Percentiles rank a stretch among this genome's conserved stretches.
These are phyloP conservation scores for Aciculosporium take DNA, from an alignment of 2,329 filamentous ascomycete genomes.

Conservation along the genomic window DNA sequence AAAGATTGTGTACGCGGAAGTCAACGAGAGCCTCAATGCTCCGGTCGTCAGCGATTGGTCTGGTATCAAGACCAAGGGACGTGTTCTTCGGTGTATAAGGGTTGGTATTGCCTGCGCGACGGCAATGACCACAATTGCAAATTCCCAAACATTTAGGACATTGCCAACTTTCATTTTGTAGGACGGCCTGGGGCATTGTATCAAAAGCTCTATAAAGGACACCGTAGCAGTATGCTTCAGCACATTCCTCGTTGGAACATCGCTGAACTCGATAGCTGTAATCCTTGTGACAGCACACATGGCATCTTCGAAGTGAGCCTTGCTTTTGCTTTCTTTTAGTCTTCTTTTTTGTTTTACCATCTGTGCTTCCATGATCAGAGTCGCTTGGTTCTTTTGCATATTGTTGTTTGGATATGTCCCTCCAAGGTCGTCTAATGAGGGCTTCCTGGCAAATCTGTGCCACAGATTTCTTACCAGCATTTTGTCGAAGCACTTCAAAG, in stretches of 20 bases:
- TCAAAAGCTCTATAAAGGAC: slow-evolving; percentile 84
- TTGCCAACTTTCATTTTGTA: slow-evolving; percentile 71
- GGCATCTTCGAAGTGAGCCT: slow-evolving; percentile 50
- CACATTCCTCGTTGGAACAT: slow-evolving; percentile 57
- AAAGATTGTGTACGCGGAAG: slow-evolving; percentile 76
- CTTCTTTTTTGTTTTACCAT: slow-evolving; percentile 46
- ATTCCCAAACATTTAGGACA: slow-evolving; percentile 78
- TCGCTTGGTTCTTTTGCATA: slow-evolving; percentile 31
- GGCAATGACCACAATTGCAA: slow-evolving; percentile 76
- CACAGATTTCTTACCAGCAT: slow-evolving; percentile 59
- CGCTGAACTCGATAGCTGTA: slow-evolving; percentile 72
- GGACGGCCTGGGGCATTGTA: slow-evolving; percentile 66
- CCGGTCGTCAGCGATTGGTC: slow-evolving; percentile 74
- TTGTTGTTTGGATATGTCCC: slow-evolving; percentile 56
- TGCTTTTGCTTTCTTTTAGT: slow-evolving; percentile 38
- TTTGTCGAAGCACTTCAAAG: slow-evolving; percentile 54
- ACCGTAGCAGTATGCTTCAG: slow-evolving; percentile 79
- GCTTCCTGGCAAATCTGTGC: slow-evolving; percentile 93
- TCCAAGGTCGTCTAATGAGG: slow-evolving; percentile 63
- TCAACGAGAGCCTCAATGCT: slow-evolving; percentile 86
- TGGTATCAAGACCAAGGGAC: slow-evolving; percentile 80
- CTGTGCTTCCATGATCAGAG: slow-evolving; percentile 46
- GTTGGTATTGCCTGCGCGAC: slow-evolving; percentile 47
- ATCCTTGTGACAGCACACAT: slow-evolving; percentile 71
- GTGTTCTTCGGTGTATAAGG: slow-evolving; percentile 83